phyloP scores from a whole-genome alignment of 345 rosid genomes.

The Odontarrhena argentea region DNA sequence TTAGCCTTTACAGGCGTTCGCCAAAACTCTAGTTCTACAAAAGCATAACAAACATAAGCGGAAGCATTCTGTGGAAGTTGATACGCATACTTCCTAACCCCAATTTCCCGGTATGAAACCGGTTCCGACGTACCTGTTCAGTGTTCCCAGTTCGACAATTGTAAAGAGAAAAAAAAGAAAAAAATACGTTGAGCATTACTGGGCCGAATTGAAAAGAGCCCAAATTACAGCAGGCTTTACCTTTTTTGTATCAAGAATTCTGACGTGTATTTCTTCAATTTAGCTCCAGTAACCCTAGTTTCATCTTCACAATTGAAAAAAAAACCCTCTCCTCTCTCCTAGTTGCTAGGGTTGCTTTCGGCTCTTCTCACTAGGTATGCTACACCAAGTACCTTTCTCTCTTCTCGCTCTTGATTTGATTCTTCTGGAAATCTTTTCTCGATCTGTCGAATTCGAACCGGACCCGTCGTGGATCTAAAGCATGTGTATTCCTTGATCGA shows the following conservation, averaged over 20 bases:
- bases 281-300: constrained; percentile 36
- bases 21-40: no score
- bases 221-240: background rate
- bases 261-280: constrained; percentile 13
- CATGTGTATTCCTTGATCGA: background rate
- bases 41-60: no score
- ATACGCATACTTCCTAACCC: no score
- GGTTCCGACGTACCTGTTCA: no score
- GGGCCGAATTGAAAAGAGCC: no score
- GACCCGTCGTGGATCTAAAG: background rate
- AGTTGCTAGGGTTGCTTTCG: constrained; percentile 2
- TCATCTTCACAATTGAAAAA: background rate
- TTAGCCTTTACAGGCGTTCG: no score
- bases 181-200: no score
- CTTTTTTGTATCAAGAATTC: background rate
- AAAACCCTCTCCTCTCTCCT: background rate
- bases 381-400: background rate
- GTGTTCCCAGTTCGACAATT: no score
- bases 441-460: constrained; percentile 15
- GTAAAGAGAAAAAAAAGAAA: no score
- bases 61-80: no score
- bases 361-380: constrained; percentile 22
- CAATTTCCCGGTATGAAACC: no score
- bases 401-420: background rate
- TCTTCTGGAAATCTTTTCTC: background rate